These are phyloP conservation scores for Ophiostoma angusticollis DNA, from an alignment of 2,329 filamentous ascomycete genomes.

Conservation along the genomic window DNA sequence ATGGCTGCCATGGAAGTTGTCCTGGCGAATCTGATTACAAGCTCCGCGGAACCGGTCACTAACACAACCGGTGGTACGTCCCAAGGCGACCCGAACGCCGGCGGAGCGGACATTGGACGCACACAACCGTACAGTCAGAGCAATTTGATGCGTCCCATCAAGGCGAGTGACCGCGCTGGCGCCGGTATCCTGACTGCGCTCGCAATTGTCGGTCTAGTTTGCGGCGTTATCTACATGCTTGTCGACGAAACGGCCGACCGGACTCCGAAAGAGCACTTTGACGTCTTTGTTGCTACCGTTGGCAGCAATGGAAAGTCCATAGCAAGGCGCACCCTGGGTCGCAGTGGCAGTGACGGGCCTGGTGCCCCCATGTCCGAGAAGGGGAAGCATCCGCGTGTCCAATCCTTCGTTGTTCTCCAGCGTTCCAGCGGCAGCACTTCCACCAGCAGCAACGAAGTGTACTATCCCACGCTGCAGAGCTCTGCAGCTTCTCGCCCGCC, in stretches of 20 bases:
- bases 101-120: constrained; percentile 4
- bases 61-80: constrained; percentile 37
- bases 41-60: constrained; percentile 26
- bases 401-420: constrained; percentile 1
- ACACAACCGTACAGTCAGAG: neutral
- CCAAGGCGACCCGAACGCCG: constrained; percentile 31
- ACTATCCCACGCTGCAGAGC: neutral
- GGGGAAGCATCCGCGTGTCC: neutral
- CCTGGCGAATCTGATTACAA: constrained; percentile 44
- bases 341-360: neutral
- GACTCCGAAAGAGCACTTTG: constrained; percentile 21
- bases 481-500: neutral
- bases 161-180: constrained; percentile 8
- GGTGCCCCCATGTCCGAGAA: constrained; percentile 8
- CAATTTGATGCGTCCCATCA: neutral
- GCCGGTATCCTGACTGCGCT: constrained; percentile 23
- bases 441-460: neutral
- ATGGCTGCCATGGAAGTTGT: constrained; percentile 57
- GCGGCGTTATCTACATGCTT: constrained; percentile 37
- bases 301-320: constrained; percentile 6
- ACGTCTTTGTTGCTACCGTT: constrained; percentile 14
- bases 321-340: neutral
- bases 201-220: constrained; percentile 39
- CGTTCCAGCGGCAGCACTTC: constrained; percentile 4
- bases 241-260: constrained; percentile 32